Percentiles rank a stretch among this genome's conserved stretches.
Evolutionary conservation across 1,284 basidiomycete genomes (phyloP).

Genomic region (Abortiporus biennis): DNA sequence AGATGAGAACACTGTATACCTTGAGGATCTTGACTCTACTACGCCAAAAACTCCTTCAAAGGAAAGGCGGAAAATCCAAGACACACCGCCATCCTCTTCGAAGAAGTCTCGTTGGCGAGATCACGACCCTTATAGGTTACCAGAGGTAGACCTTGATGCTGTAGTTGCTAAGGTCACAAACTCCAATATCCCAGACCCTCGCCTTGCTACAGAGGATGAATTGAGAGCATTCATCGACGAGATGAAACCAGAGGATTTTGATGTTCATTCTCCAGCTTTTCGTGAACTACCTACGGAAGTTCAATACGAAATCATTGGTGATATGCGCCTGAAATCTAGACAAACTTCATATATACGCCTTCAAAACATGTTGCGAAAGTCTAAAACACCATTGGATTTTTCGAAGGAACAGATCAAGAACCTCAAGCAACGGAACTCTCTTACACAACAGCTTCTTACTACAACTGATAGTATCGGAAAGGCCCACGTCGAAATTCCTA

Average conservation of each 20-base stretch:
- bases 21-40: conserved; percentile 79
- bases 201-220: conserved; percentile 92
- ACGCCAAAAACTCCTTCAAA: conserved; percentile 31
- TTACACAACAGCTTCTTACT: conserved; percentile 92
- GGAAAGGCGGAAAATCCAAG: conserved; percentile 17
- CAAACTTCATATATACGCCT: conserved; percentile 91
- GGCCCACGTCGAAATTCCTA: conserved; percentile 84
- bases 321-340: conserved; percentile 87
- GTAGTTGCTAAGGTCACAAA: conserved; percentile 54
- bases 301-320: conserved; percentile 98
- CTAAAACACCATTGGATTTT: conserved; percentile 89
- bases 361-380: conserved; percentile 82
- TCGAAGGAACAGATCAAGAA: conserved; percentile 92
- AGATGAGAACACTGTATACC: conserved; percentile 72
- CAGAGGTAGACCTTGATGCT: conserved; percentile 63
- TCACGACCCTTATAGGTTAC: conserved; percentile 81
- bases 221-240: conserved; percentile 87
- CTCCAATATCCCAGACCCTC: conserved; percentile 69
- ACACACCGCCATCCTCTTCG: conserved; percentile 40
- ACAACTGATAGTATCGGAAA: conserved; percentile 94
- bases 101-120: conserved; percentile 60
- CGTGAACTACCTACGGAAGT: conserved; percentile 91
- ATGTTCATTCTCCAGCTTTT: conserved; percentile 85
- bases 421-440: conserved; percentile 81
- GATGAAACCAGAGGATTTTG: conserved; percentile 90